A percentile compares a stretch with the other conserved stretches of the same genome.
These are phyloP conservation scores for Hypericum perforatum DNA, from an alignment of 345 rosid species.

Conservation along the genomic window DNA sequence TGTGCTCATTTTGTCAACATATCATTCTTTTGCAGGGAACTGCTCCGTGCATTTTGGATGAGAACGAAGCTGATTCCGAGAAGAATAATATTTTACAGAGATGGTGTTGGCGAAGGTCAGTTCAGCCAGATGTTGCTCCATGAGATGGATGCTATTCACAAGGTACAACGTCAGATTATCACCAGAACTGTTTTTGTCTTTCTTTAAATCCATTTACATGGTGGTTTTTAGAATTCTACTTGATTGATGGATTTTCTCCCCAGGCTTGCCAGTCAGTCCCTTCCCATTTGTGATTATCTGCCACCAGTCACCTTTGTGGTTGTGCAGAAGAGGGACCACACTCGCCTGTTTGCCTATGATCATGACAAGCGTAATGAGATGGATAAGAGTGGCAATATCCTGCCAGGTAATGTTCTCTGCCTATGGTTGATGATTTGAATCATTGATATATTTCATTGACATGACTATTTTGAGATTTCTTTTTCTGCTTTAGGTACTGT, in stretches of 20 bases:
- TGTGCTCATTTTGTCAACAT: neutral
- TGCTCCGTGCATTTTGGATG: conserved; percentile 33
- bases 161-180: conserved; percentile 20
- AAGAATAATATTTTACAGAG: conserved; percentile 71
- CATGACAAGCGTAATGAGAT: conserved; percentile 17
- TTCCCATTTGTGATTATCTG: conserved; percentile 29
- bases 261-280: conserved; percentile 64
- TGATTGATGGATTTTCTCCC: neutral
- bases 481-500: conserved; percentile 52
- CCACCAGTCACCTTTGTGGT: conserved; percentile 65
- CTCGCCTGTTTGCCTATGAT: conserved; percentile 56
- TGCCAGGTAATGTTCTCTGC: conserved; percentile 39
- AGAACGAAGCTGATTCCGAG: conserved; percentile 30
- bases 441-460: neutral
- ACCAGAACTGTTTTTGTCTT: too few relatives aligned
- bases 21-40: conserved; percentile 35
- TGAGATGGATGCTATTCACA: conserved; percentile 54
- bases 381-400: conserved; percentile 65
- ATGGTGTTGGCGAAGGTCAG: conserved; percentile 81
- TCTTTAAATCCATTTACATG: too few relatives aligned
- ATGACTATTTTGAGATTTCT: neutral
- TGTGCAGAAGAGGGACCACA: conserved; percentile 80
- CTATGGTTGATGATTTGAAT: neutral
- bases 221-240: too few relatives aligned
- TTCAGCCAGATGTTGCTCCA: conserved; percentile 50